These are phyloP conservation scores for Marchantia polymorpha DNA, from an alignment of 225 moss, liverwort and hornwort genomes.

Conservation along the genomic window DNA sequence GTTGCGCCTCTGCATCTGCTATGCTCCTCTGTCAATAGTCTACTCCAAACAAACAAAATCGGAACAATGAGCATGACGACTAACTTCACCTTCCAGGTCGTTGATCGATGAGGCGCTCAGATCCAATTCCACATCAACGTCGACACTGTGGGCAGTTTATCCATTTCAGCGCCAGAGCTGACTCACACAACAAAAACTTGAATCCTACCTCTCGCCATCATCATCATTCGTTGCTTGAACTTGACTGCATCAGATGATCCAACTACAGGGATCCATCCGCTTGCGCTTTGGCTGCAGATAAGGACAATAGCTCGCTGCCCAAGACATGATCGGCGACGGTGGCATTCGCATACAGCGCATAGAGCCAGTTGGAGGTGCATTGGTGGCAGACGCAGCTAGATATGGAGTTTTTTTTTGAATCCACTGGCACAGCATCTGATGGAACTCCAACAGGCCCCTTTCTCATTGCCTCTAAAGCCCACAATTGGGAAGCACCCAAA, in stretches of 20 bases:
- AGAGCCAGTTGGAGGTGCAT: too few relatives aligned
- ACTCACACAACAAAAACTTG: neutral
- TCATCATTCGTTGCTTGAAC: too few relatives aligned
- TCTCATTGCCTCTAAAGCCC: constrained; percentile 57
- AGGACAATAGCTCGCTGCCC: too few relatives aligned
- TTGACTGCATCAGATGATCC: too few relatives aligned
- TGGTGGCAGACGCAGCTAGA: too few relatives aligned
- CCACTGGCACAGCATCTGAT: constrained; percentile 67
- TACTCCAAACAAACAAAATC: neutral
- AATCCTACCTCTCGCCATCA: neutral
- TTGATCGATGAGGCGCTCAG: neutral
- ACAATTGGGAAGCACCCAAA: constrained; percentile 34
- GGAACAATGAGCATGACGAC: neutral
- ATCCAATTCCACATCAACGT: neutral
- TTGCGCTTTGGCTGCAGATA: too few relatives aligned
- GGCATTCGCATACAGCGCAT: too few relatives aligned
- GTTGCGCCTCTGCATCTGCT: neutral
- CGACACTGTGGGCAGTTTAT: neutral
- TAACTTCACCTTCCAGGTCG: neutral
- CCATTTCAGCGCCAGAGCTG: neutral
- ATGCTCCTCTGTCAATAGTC: too few relatives aligned
- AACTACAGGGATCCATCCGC: too few relatives aligned
- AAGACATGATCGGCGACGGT: too few relatives aligned
- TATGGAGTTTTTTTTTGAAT: too few relatives aligned
- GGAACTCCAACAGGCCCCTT: constrained; percentile 75